Percentiles rank a stretch among this genome's conserved stretches.
Evolutionary conservation across 2,329 filamentous ascomycete genomes (phyloP).

Genomic region (Byssothecium circinans): DNA sequence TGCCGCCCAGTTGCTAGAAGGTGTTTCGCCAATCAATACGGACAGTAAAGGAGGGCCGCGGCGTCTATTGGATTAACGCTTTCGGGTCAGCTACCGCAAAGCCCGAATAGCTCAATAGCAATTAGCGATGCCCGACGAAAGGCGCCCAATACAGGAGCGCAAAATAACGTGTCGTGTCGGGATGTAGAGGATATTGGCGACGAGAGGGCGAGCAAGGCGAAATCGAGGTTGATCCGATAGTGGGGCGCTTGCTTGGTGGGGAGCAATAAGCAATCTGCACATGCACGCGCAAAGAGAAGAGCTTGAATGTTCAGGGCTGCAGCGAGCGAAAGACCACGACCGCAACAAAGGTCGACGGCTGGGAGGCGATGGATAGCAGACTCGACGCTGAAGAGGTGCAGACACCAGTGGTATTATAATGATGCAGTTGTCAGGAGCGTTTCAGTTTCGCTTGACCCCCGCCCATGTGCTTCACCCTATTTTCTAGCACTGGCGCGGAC

Average conservation of each 20-base stretch:
- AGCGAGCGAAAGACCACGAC: background rate
- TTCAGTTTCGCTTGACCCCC: constrained; percentile 26
- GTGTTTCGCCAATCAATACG: constrained; percentile 42
- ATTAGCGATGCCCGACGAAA: constrained; percentile 25
- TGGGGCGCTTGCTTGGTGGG: constrained; percentile 31
- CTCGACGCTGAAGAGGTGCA: background rate
- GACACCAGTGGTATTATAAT: constrained; percentile 1
- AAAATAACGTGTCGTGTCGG: background rate
- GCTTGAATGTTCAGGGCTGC: constrained; percentile 1
- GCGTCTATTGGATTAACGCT: constrained; percentile 44
- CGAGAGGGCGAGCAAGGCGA: background rate
- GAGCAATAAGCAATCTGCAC: constrained; percentile 5
- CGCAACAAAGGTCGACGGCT: background rate
- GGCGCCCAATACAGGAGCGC: constrained; percentile 11
- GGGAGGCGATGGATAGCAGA: background rate
- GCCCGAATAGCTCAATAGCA: constrained; percentile 12
- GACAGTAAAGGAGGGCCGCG: constrained; percentile 32
- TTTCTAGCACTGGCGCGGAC: constrained; percentile 11
- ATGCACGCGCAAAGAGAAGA: background rate
- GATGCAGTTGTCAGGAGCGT: constrained; percentile 16
- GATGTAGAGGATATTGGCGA: background rate
- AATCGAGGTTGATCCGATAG: constrained; percentile 18
- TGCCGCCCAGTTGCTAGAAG: constrained; percentile 41
- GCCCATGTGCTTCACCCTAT: constrained; percentile 9
- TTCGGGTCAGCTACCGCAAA: constrained; percentile 26